Percentiles rank a stretch among this genome's conserved stretches.
Evolutionary conservation across 495 filamentous ascomycete genomes (phyloP).

Genomic region (Penicillium coffeae): DNA sequence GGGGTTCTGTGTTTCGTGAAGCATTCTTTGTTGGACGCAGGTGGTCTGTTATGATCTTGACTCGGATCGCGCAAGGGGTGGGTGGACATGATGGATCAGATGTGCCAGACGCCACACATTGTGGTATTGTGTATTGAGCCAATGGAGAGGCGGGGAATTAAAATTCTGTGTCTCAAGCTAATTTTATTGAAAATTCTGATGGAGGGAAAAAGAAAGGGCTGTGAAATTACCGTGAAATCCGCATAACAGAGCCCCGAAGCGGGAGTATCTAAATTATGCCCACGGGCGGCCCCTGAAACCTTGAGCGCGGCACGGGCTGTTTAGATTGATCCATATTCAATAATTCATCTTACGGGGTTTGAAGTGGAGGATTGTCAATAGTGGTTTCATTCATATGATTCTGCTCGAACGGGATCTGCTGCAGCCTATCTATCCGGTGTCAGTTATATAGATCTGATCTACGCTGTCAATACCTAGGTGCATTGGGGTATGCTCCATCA

Average conservation of each 20-base stretch:
- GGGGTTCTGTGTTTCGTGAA: too few relatives aligned
- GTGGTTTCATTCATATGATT: not conserved
- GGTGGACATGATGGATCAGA: slow-evolving; percentile 16
- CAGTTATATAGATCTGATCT: too few relatives aligned
- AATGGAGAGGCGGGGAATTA: not conserved
- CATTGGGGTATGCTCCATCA: too few relatives aligned
- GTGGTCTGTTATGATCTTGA: slow-evolving; percentile 13
- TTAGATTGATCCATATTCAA: not conserved
- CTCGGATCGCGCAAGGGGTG: slow-evolving; percentile 18
- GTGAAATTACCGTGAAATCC: not conserved
- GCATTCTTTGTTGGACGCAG: not conserved
- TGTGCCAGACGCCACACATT: not conserved
- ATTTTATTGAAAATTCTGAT: slow-evolving; percentile 1
- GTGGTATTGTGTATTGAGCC: slow-evolving; percentile 1
- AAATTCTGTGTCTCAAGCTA: not conserved
- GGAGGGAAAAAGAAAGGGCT: not conserved
- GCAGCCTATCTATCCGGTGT: too few relatives aligned
- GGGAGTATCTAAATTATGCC: not conserved
- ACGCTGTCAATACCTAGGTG: too few relatives aligned
- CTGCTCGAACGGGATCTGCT: too few relatives aligned
- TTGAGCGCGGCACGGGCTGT: not conserved
- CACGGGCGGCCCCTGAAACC: not conserved
- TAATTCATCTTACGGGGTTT: not conserved
- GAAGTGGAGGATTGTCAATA: not conserved
- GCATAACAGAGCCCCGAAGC: not conserved